Base-by-base conservation (phyloP, 2,329 filamentous ascomycete genomes). In the Paecilomyces sp. region DNA sequence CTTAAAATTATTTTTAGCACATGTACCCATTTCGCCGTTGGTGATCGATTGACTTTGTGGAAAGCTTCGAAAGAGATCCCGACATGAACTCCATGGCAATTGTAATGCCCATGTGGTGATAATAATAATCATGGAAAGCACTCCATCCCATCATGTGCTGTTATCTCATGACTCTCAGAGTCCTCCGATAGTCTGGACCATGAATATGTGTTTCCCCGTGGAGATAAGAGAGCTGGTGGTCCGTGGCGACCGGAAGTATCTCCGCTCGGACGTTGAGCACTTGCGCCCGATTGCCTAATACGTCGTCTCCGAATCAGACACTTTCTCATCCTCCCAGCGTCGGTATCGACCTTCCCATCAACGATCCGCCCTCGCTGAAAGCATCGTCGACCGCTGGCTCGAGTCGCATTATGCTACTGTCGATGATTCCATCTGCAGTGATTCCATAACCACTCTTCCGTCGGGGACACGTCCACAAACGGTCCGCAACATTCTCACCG, bases 331-430 rank as follows among this genome's bases (percentile, higher is more conserved):
- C n/a, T 28, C 28, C 11, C 51, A 25, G 11, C 22, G 51, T 28
- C 22, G 9, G 7, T 51, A 5, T 25, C 15, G 22, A 13, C 22
- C 51, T 30, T 28, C 24, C 11, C 28, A 53, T 53, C 51, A 18
- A 28, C 51, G 51, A 3, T 28, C 15, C 28, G 25, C 9, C n/a
- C 51, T 30, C 22, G 12, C 51, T 53, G 24, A n/a, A 53, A 15
- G 18, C 51, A 25, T 53, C 51, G 13, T 30, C 51, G 51, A 30
- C 51, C 24, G 51, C 51, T 53, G 51, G n/a, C 15, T 62, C 61
- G 61, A 61, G 64, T 67, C 66, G 66, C 64, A 66, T 66, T 68
- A 71, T 70, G 67, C 61, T 57, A 57, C 64, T 61, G 58, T 61
- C 58, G 55, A 58, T 57, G 31, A 53, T 62, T 58, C 54, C 59